Percentiles rank a stretch among this genome's conserved stretches.
phyloP scores from a whole-genome alignment of 2,329 filamentous ascomycete genomes.

The Aureobasidium uvarum region DNA sequence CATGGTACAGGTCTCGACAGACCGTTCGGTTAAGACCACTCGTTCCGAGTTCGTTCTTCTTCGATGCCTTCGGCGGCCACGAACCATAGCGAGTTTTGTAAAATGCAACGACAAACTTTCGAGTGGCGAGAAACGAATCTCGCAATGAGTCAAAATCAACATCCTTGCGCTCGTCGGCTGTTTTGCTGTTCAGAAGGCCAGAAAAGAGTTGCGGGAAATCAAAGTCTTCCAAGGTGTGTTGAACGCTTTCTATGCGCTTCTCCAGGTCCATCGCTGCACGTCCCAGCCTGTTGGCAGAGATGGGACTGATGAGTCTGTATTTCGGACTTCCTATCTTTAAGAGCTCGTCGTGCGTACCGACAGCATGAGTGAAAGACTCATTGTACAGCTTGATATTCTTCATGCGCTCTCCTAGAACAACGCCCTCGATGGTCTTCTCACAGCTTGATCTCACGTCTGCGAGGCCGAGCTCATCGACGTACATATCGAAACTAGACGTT shows the following conservation, averaged over 20 bases:
- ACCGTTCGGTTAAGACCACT: slow-evolving; percentile 83
- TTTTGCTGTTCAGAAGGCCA: slow-evolving; percentile 81
- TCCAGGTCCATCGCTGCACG: slow-evolving; percentile 77
- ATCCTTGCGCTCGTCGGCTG: slow-evolving; percentile 69
- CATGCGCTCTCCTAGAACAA: slow-evolving; percentile 88
- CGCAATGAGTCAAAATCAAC: slow-evolving; percentile 86
- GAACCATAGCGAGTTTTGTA: slow-evolving; percentile 67
- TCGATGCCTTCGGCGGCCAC: slow-evolving; percentile 88
- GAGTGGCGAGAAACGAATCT: slow-evolving; percentile 68
- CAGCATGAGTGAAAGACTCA: slow-evolving; percentile 87
- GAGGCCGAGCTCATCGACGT: slow-evolving; percentile 72
- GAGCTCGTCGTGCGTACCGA: slow-evolving; percentile 75
- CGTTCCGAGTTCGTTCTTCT: slow-evolving; percentile 86
- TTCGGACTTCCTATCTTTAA: slow-evolving; percentile 68
- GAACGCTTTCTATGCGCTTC: slow-evolving; percentile 67
- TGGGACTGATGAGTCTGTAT: slow-evolving; percentile 65
- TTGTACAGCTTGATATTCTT: slow-evolving; percentile 78
- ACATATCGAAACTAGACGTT: slow-evolving; percentile 66
- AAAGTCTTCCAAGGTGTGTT: slow-evolving; percentile 75
- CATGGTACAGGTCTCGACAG: slow-evolving; percentile 75
- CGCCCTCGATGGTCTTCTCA: slow-evolving; percentile 84
- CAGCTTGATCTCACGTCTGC: slow-evolving; percentile 77
- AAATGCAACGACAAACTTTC: slow-evolving; percentile 68
- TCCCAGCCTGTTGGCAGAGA: slow-evolving; percentile 76
- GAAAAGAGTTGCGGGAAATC: slow-evolving; percentile 89